Base-by-base conservation (phyloP, 208 protist genomes). In the Crithidia acanthocephali region DNA sequence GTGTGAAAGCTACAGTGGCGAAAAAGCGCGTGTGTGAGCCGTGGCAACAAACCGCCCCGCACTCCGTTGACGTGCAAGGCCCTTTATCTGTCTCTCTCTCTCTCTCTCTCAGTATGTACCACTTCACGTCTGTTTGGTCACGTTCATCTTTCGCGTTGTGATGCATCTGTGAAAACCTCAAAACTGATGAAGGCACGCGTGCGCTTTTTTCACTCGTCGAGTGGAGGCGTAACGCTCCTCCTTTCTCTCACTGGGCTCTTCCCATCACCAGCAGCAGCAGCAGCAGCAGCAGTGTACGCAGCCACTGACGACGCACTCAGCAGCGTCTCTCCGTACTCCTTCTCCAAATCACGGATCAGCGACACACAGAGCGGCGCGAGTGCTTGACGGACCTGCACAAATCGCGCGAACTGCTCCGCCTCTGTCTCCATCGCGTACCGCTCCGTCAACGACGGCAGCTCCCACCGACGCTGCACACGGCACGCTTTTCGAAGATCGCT, bases 391-490 rank as follows among this genome's bases (percentile, higher is more conserved):
- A 84, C 91, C 2, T 45, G 33, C 28, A 59, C 33, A 40, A 96
- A 80, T 13, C 91, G 86, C 52, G 45, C 18, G 50, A 70, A 75
- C 44, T 90, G 84, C 64, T 73, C 76, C 10, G 27, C 67, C 32
- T 50, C 63, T 22, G 80, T 75, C 71, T 96, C 91, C 63, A 92
- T 68, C 15, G 81, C 83, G 64, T 84, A 93, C 7, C 71, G 76
- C 40, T 72, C 64, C 20, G 64, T 55, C 10, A 96, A 66, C 68
- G 84, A 79, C 58, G 79, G 70, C 69, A 96, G 73, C 70, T 94
- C 84, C 88, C 91, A 96, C 28, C 88, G 86, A 61, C 89, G 85
- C 47, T 68, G 79, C 23, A 94, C 63, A 16, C 81, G 79, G 56
- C 78, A 82, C 8, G 42, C 32, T 2, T 53, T 59, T 2, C 91